Conservation (phyloP, 1,139 yeast genomes). For the Pneumocystis oryctolagi region DNA sequence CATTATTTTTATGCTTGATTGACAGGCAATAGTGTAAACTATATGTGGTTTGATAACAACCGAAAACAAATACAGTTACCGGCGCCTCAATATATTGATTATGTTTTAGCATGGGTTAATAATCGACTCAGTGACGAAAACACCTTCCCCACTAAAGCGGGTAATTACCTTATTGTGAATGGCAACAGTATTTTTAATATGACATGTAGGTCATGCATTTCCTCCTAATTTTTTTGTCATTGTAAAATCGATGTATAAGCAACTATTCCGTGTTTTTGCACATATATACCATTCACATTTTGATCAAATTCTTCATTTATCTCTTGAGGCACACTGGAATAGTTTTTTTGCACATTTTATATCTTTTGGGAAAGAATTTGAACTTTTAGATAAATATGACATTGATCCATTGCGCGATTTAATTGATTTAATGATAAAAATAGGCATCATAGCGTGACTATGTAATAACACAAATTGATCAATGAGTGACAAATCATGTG, state of each 20-base stretch:
- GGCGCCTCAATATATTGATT: slow-evolving; percentile 83
- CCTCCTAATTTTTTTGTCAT: slow-evolving; percentile 75
- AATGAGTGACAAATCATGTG: neutral
- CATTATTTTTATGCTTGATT: neutral
- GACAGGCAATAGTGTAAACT: slow-evolving; percentile 38
- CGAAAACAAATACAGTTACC: slow-evolving; percentile 73
- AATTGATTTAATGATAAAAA: slow-evolving; percentile 65
- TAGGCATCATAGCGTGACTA: slow-evolving; percentile 49
- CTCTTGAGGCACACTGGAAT: slow-evolving; percentile 95
- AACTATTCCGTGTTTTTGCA: slow-evolving; percentile 93
- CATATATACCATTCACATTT: slow-evolving; percentile 89
- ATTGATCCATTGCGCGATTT: slow-evolving; percentile 63
- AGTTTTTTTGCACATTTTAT: slow-evolving; percentile 93
- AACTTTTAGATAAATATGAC: slow-evolving; percentile 61
- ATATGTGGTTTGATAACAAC: slow-evolving; percentile 74
- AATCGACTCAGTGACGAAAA: slow-evolving; percentile 78
- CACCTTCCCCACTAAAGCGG: slow-evolving; percentile 80
- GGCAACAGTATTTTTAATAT: slow-evolving; percentile 27
- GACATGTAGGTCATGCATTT: slow-evolving; percentile 35
- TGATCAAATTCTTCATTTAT: slow-evolving; percentile 75
- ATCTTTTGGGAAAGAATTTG: slow-evolving; percentile 72
- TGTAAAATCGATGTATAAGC: slow-evolving; percentile 72
- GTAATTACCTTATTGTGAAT: slow-evolving; percentile 21
- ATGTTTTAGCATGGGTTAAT: slow-evolving; percentile 80
- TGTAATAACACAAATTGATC: neutral